Evolutionary conservation across 768 basidiomycete species (phyloP), one percentile per base, ranked within the genome.

Genomic region (Holtermannia corniformis): DNA sequence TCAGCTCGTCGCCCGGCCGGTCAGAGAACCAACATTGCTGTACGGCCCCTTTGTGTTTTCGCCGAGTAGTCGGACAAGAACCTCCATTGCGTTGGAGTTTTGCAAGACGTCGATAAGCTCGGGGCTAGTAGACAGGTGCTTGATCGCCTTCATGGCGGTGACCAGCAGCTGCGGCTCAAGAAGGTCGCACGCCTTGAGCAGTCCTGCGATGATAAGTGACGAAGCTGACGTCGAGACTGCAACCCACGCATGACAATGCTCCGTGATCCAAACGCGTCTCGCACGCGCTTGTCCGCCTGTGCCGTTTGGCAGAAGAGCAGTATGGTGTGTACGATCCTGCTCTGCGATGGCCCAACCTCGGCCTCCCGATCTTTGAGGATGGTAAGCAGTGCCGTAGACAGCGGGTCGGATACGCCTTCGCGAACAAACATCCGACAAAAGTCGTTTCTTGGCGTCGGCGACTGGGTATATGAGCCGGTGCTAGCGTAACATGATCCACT

Each of bases 401-500:
- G 75, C 0, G 95, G 93, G 60, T 95, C 92, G 44, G 95, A 77
- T 2, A 99, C 76, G 23, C 95, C 95, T 74, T 97, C 95, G 4
- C 90, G 80, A 41, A 95, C 88, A 75, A 97, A 93, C 86, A 97
- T 92, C 10, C 95, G 81, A 67, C 92, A 96, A 68, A 97, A 97
- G 73, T 97, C 95, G 67, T 95, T 96, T 72, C 95, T 89, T 11
- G 92, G 91, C 3, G 92, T 95, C 5, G 95, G 87, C 44, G 87
- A 90, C 71, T 96, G 86, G 12, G 28, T 25, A 2, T 13, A 44
- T 41, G 4, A 50, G 28, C 49, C 4, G 7, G 41, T 24, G 13
- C 37, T 19, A 24, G 45, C 11, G 1, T 23, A 3, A n/a, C 27
- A 13, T 5, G 19, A 25, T 21, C 4, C 4, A 45, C 60, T 7